Evolutionary conservation across 345 rosid species (phyloP), one percentile per base, ranked within the genome.

Genomic region (Laguncularia racemosa): DNA sequence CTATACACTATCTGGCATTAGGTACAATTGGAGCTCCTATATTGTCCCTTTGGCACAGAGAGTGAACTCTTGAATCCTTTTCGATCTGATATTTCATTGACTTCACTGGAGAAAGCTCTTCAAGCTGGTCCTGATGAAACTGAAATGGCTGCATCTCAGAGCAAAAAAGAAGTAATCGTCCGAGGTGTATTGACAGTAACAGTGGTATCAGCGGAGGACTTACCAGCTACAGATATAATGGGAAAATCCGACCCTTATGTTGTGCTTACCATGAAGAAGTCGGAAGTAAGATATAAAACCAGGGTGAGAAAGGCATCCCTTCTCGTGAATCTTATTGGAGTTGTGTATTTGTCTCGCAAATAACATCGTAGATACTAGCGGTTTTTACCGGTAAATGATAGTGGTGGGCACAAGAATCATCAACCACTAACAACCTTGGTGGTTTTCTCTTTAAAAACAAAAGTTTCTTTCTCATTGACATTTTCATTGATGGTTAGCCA

Each of bases 191-290:
- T 93, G 55, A 71, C 96, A 0, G 88, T 86, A 43, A 75, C 82
- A 4, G 91, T 93, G 26, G 65, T 84, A 64, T 69, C 91, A 20
- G 95, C 89, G 2, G 86, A 89, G 62, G 73, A 84, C 52, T 76
- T 92, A 69, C 96, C 97, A 1, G 72, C 70, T n/a, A 82, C 72
- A 0, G 95, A 92, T 69, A 45, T 89, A 16, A 78, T 76, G 78
- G 91, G 91, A 14, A 92, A 86, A 67, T 86, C 89, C 8, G 99
- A 93, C 51, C 95, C 98, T 2, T 92, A 65, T 59, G 96, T 86
- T 9, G 81, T 83, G 13, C 73, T 92, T 8, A 71, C 46, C 3
- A 75, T 89, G 89, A 92, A 89, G 75, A 92, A 92, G 74, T 75
- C 95, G 1, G 88, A 68, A 40, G 44, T 65, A 11, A 92, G 76